Evolutionary conservation across 2,329 filamentous ascomycete genomes (phyloP).

Genomic region (Aspergillus oerlinghausenensis): DNA sequence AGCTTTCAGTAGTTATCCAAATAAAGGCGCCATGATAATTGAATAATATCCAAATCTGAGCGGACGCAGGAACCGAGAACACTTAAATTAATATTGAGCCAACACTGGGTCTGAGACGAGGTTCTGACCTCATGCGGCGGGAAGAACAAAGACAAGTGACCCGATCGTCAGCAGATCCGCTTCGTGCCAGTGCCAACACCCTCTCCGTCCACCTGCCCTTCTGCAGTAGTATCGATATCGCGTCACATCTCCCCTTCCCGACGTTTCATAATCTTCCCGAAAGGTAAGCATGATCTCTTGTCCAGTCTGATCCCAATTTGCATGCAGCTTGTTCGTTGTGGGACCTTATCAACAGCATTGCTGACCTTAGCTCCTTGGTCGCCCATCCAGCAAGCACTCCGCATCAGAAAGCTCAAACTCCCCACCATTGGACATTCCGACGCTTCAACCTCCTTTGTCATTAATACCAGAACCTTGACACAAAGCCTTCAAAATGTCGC

Average conservation of each 20-base stretch:
- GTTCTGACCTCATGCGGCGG: constrained; percentile 3
- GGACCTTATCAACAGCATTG: constrained; percentile 4
- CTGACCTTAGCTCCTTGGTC: constrained; percentile 13
- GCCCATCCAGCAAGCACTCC: constrained; percentile 11
- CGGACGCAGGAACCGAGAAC: not conserved
- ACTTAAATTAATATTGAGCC: not conserved
- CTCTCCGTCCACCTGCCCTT: constrained; percentile 1
- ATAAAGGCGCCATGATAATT: constrained; percentile 15
- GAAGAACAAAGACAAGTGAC: constrained; percentile 1
- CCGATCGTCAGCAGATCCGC: constrained; percentile 14
- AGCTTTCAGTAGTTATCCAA: constrained; percentile 12
- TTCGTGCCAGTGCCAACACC: constrained; percentile 2
- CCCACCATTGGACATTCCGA: constrained; percentile 6
- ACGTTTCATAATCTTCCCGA: not conserved
- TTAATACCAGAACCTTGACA: constrained; percentile 9
- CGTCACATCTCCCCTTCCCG: not conserved
- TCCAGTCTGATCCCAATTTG: not conserved
- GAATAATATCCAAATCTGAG: not conserved
- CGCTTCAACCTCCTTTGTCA: constrained; percentile 15
- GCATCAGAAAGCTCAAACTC: constrained; percentile 17
- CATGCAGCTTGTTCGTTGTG: not conserved
- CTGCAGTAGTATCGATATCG: not conserved
- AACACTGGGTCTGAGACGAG: not conserved
- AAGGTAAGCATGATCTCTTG: not conserved
- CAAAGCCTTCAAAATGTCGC: constrained; percentile 66